Conservation (phyloP, 208 protist genomes). For the Eutreptiella sp. region DNA sequence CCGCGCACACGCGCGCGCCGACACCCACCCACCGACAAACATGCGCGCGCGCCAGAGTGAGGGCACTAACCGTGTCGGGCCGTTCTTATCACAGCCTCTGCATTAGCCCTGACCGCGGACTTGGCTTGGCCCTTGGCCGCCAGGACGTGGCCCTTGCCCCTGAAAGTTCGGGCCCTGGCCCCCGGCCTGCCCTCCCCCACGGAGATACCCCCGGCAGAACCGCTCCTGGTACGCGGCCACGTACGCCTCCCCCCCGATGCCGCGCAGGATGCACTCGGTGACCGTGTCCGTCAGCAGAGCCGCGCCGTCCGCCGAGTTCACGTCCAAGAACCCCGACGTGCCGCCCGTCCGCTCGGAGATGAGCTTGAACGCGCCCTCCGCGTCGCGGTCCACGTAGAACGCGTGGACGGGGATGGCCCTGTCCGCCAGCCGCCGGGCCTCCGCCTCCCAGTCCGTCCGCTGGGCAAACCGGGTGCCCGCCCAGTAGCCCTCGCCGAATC, state of each 20-base stretch:
- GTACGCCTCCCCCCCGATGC: neutral
- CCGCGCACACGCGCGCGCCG: no score
- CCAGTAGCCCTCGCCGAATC: neutral
- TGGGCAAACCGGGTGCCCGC: neutral
- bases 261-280: neutral
- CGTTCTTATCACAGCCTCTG: no score
- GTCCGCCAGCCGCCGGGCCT: neutral
- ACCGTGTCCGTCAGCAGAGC: neutral
- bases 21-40: no score
- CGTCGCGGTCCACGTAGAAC: neutral
- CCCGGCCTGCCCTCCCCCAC: no score
- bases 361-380: neutral
- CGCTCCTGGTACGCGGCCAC: neutral
- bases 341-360: neutral
- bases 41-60: no score
- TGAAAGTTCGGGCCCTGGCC: no score
- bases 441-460: neutral
- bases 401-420: conserved; percentile 1
- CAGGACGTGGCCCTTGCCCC: no score
- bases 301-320: neutral
- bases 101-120: no score
- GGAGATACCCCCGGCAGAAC: no score
- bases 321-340: neutral
- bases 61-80: no score
- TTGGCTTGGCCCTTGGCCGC: no score